These are phyloP conservation scores for Heterobasidion irregulare DNA, from an alignment of 1,284 basidiomycete species.

Conservation along the genomic window DNA sequence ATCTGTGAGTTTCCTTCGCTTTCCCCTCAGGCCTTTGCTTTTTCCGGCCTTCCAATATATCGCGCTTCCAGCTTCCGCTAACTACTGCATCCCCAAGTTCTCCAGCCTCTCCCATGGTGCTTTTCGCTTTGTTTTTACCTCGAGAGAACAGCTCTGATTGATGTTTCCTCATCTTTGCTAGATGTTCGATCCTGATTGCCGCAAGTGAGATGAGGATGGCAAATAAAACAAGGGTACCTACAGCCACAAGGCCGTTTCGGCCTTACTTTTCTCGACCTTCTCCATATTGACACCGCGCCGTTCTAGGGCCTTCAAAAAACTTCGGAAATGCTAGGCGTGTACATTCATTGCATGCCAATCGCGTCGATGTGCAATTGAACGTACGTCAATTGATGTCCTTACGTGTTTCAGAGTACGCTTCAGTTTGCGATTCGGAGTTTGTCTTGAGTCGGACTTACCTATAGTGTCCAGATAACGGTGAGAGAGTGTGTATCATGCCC, in stretches of 20 bases:
- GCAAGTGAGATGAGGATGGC: neutral
- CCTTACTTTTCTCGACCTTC: slow-evolving; percentile 53
- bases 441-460: slow-evolving; percentile 22
- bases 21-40: neutral
- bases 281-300: slow-evolving; percentile 54
- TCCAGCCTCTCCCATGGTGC: slow-evolving; percentile 5
- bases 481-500: slow-evolving; percentile 55
- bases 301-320: slow-evolving; percentile 49
- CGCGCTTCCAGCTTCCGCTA: slow-evolving; percentile 9
- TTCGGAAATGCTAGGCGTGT: slow-evolving; percentile 46
- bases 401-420: neutral
- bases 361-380: slow-evolving; percentile 5
- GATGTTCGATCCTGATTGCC: slow-evolving; percentile 34
- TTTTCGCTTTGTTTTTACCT: slow-evolving; percentile 19
- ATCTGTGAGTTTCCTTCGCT: neutral
- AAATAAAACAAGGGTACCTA: slow-evolving; percentile 16
- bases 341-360: neutral
- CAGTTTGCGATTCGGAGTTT: slow-evolving; percentile 13
- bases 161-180: slow-evolving; percentile 36
- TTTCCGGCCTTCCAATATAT: slow-evolving; percentile 14
- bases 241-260: slow-evolving; percentile 50
- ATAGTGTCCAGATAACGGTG: slow-evolving; percentile 66
- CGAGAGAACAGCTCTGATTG: slow-evolving; percentile 19
- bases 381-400: slow-evolving; percentile 43
- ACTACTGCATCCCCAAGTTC: neutral